phyloP scores from a whole-genome alignment of 768 basidiomycete species.

The Tricholomella constricta region DNA sequence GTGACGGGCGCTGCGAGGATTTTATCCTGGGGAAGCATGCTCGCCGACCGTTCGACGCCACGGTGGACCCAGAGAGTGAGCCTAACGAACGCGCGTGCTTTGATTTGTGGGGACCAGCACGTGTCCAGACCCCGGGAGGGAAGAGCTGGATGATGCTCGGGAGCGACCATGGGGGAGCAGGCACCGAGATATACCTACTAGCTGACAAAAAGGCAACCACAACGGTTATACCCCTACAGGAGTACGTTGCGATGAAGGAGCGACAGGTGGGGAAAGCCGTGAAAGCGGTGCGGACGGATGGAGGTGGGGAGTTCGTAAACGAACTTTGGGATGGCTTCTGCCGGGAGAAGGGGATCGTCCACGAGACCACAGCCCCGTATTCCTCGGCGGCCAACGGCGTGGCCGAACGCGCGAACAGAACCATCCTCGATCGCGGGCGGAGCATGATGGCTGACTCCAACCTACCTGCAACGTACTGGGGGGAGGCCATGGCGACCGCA shows the following conservation, averaged over 20 bases:
- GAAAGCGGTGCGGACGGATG: background rate
- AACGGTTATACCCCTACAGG: background rate
- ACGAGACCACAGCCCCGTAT: background rate
- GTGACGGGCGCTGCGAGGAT: background rate
- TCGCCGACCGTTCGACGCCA: background rate
- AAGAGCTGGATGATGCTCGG: background rate
- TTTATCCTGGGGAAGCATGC: background rate
- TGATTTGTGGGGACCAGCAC: background rate
- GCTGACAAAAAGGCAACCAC: background rate
- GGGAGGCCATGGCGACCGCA: no score
- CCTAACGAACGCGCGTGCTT: background rate
- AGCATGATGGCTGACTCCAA: constrained; percentile 17
- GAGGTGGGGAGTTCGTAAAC: constrained; percentile 1
- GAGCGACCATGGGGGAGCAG: background rate
- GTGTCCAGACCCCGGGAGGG: background rate
- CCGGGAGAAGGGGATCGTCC: background rate
- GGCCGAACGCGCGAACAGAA: background rate
- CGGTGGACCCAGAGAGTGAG: background rate
- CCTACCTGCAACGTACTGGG: no score
- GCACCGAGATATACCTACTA: background rate
- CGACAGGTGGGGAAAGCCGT: background rate
- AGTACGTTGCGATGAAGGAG: background rate
- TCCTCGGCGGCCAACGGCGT: background rate
- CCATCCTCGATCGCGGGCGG: background rate
- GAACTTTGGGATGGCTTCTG: background rate